Conservation (phyloP, 2,329 filamentous ascomycete genomes). For the Magnaporthiopsis incrustans region DNA sequence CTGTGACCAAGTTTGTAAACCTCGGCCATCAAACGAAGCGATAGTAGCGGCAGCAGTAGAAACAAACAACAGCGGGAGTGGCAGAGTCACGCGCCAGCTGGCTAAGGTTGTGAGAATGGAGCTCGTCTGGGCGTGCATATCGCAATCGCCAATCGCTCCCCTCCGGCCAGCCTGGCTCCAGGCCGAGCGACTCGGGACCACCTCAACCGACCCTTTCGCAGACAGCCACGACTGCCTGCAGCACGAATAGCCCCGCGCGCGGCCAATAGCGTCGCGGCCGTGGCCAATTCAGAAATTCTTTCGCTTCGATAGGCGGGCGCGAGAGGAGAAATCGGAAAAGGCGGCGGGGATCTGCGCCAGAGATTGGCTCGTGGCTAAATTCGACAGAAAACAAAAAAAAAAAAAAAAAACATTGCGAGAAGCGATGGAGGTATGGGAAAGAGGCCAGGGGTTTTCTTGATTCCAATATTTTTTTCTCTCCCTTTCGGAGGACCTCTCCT, state of each 20-base stretch:
- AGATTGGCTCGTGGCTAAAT: background rate
- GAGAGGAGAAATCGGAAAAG: background rate
- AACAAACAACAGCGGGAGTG: too few relatives aligned
- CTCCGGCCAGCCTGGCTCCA: background rate
- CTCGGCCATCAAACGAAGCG: background rate
- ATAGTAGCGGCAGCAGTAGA: background rate
- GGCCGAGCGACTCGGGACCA: background rate
- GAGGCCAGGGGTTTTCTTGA: background rate
- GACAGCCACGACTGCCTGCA: constrained; percentile 42
- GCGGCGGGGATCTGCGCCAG: background rate
- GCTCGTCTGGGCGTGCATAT: background rate
- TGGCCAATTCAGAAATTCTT: background rate
- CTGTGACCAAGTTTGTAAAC: background rate
- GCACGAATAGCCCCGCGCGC: constrained; percentile 17
- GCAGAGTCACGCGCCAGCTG: too few relatives aligned
- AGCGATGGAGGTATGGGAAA: background rate
- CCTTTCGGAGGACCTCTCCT: background rate
- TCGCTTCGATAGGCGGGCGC: background rate
- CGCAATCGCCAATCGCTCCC: background rate
- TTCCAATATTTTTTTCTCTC: background rate
- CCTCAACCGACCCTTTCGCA: constrained; percentile 28
- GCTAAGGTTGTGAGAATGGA: too few relatives aligned
- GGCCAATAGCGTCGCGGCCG: constrained; percentile 11
- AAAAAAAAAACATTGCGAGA: background rate
- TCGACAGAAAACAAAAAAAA: background rate